Conservation (phyloP, 306 rosid genomes). For the Cajanus cajan region DNA sequence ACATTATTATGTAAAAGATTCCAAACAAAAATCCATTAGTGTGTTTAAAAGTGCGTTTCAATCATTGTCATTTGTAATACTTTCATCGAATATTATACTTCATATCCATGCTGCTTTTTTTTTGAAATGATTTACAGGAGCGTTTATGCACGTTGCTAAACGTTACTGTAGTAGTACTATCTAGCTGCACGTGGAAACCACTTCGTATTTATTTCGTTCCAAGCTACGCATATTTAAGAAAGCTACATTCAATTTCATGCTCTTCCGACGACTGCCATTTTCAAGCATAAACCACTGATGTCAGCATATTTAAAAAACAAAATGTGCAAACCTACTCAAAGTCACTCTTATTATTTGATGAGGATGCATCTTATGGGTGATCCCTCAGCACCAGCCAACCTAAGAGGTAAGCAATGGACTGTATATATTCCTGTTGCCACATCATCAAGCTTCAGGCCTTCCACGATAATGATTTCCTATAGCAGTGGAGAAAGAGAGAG, state of each 20-base stretch:
- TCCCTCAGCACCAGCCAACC: slow-evolving; percentile 70
- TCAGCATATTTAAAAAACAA: not conserved
- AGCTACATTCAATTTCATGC: not conserved
- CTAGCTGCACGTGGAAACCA: too few species aligned
- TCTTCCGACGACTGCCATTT: not conserved
- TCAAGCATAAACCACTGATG: not conserved
- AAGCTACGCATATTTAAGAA: not conserved
- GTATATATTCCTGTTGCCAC: slow-evolving; percentile 51
- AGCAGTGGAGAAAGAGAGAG: not conserved
- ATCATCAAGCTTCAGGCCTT: slow-evolving; percentile 63
- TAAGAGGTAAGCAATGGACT: slow-evolving; percentile 63
- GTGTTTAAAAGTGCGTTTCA: too few species aligned
- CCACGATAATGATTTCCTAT: slow-evolving; percentile 42
- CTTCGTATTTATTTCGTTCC: not conserved
- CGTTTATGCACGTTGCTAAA: too few species aligned
- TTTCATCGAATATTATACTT: too few species aligned
- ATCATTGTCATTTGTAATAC: too few species aligned
- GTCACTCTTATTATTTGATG: slow-evolving; percentile 34
- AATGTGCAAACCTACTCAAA: too few species aligned
- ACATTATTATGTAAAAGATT: too few species aligned
- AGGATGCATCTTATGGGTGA: slow-evolving; percentile 78
- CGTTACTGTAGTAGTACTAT: too few species aligned
- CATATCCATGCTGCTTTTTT: too few species aligned
- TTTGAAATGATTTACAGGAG: too few species aligned
- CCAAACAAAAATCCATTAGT: too few species aligned